These are phyloP conservation scores for Pilaira anomala DNA, from an alignment of 192 early-diverging fungal genomes.

Conservation along the genomic window DNA sequence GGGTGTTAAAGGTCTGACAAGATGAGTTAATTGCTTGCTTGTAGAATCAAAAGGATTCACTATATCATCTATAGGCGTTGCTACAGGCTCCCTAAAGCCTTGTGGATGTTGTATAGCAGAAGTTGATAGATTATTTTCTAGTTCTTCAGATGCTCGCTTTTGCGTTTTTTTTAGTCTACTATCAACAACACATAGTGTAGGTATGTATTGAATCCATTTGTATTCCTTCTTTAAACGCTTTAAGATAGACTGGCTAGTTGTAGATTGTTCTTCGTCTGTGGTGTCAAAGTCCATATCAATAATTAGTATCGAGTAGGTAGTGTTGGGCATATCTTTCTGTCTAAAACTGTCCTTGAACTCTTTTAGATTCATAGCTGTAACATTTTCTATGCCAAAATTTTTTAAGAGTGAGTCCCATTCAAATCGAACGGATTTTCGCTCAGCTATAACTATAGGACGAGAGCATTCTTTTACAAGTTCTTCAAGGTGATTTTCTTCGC, in stretches of 20 bases:
- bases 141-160: neutral
- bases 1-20: neutral
- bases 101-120: too few relatives aligned
- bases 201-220: neutral
- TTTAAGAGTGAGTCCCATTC: conserved; percentile 2
- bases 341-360: neutral
- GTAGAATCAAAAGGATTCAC: neutral
- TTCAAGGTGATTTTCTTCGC: conserved; percentile 11
- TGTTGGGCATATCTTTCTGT: neutral
- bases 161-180: neutral
- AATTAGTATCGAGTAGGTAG: conserved; percentile 1
- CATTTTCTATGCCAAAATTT: conserved; percentile 5
- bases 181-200: conserved; percentile 5
- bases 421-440: neutral
- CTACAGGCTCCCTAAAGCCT: too few relatives aligned
- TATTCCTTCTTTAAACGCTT: neutral
- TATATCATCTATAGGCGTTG: neutral
- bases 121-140: neutral
- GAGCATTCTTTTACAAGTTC: conserved; percentile 3
- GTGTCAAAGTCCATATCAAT: conserved; percentile 19
- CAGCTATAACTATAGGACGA: neutral
- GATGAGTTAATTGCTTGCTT: neutral
- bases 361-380: neutral
- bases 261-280: neutral
- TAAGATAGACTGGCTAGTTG: neutral